Percentiles rank a stretch among this genome's conserved stretches.
Conservation (phyloP, 176 grass and related monocot species). For the Musa troglodytarum region DNA sequence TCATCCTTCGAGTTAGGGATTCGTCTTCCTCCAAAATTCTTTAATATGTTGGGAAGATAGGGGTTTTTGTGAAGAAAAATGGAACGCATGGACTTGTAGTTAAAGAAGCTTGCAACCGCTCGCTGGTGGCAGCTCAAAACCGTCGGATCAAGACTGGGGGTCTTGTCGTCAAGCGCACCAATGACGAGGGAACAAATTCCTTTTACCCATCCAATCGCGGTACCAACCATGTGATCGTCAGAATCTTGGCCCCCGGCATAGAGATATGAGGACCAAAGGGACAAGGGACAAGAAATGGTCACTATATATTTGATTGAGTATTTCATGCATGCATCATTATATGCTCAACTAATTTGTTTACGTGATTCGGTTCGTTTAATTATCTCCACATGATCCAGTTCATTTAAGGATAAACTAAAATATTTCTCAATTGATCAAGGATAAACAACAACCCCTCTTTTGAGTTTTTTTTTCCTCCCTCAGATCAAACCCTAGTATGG, state of each 20-base stretch:
- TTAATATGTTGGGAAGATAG: not conserved
- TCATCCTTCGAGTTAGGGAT: not conserved
- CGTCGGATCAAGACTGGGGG: not conserved
- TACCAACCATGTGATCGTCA: slow-evolving; percentile 16
- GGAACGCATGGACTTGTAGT: not conserved
- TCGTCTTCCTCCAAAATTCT: no score
- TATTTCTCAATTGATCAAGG: no score
- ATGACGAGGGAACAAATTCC: slow-evolving; percentile 1
- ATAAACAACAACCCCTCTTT: no score
- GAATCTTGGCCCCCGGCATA: slow-evolving; percentile 23
- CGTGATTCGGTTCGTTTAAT: no score
- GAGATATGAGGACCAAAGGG: slow-evolving; percentile 5
- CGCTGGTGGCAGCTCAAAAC: slow-evolving; percentile 7
- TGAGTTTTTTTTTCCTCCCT: no score
- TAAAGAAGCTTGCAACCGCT: not conserved
- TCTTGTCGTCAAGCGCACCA: not conserved
- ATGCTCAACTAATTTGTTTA: no score
- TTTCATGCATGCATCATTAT: no score
- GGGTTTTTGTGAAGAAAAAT: not conserved
- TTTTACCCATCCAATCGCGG: slow-evolving; percentile 1
- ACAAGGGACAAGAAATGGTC: not conserved
- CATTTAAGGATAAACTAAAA: no score
- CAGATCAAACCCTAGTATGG: no score
- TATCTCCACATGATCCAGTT: no score
- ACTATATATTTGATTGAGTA: no score